Evolutionary conservation across 23 red algal species (phyloP).

Genomic region (Gracilaria gracilis): DNA sequence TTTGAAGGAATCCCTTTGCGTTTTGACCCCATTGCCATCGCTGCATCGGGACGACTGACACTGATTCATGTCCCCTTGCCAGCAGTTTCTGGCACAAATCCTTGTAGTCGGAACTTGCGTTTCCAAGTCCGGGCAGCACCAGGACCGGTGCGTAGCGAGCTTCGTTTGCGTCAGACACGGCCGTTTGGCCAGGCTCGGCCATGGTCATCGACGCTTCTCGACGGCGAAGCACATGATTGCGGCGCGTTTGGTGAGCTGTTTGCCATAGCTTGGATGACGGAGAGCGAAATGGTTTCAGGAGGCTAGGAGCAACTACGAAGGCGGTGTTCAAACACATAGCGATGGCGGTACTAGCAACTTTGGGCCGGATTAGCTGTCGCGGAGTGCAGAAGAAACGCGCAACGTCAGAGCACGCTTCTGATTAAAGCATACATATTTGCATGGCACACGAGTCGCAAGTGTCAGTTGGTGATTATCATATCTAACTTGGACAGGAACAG

Average conservation of each 20-base stretch:
- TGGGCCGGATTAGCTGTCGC: too few relatives aligned
- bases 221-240: not conserved
- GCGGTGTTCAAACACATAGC: not conserved
- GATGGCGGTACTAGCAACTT: not conserved
- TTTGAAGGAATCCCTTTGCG: slow-evolving; percentile 46
- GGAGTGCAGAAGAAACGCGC: too few relatives aligned
- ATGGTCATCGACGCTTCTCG: not conserved
- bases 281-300: not conserved
- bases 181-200: not conserved
- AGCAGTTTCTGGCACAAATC: slow-evolving; percentile 35
- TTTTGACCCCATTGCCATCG: slow-evolving; percentile 76
- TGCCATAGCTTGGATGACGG: not conserved
- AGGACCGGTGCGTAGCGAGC: slow-evolving; percentile 53
- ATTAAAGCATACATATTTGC: too few relatives aligned
- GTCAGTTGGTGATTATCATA: too few relatives aligned
- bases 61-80: slow-evolving; percentile 34
- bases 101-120: slow-evolving; percentile 67
- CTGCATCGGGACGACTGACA: slow-evolving; percentile 55
- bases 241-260: not conserved
- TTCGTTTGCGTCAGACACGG: not conserved
- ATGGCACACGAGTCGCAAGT: too few relatives aligned
- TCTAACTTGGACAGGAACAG: too few relatives aligned
- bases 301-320: not conserved
- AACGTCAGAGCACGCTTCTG: too few relatives aligned
- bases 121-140: slow-evolving; percentile 80